A percentile compares a stretch with the other conserved stretches of the same genome.
Conservation (phyloP, 2,329 filamentous ascomycete species). For the Scytalidium sp. region DNA sequence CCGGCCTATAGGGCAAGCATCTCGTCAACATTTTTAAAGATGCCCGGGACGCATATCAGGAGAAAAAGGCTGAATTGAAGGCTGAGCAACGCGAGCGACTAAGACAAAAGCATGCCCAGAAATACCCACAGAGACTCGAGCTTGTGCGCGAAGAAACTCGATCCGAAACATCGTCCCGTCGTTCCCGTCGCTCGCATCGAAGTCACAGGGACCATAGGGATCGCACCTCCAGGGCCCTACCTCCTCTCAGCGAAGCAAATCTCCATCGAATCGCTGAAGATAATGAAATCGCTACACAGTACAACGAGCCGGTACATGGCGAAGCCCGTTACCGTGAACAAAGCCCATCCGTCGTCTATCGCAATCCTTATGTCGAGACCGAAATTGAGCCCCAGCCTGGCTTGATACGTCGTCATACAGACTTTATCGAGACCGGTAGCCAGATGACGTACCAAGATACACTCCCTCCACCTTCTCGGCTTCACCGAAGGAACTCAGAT, state of each 20-base stretch:
- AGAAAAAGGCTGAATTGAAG: constrained; percentile 80
- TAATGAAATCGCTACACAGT: constrained; percentile 4
- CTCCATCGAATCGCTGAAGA: constrained; percentile 21
- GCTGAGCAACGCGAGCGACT: constrained; percentile 61
- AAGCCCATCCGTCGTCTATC: constrained; percentile 1
- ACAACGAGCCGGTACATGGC: neutral
- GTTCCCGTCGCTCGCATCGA: constrained; percentile 28
- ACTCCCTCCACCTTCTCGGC: constrained; percentile 16
- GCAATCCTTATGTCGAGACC: constrained; percentile 13
- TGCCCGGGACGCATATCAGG: constrained; percentile 81
- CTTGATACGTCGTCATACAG: constrained; percentile 23
- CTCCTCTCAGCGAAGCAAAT: constrained; percentile 19
- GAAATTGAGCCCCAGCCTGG: constrained; percentile 11
- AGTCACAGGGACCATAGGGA: constrained; percentile 9
- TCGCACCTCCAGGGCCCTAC: constrained; percentile 10
- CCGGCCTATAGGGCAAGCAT: constrained; percentile 71
- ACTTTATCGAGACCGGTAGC: constrained; percentile 10
- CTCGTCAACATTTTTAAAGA: constrained; percentile 89
- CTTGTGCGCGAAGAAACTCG: constrained; percentile 39
- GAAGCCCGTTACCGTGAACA: neutral
- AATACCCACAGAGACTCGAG: constrained; percentile 51
- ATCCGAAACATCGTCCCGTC: constrained; percentile 38
- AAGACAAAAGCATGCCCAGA: constrained; percentile 51
- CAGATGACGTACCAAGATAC: constrained; percentile 5
- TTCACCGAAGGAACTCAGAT: constrained; percentile 19